These are phyloP conservation scores for Zhuliangozyma parablackwelliae DNA, from an alignment of 1,139 yeast species.

Conservation along the genomic window DNA sequence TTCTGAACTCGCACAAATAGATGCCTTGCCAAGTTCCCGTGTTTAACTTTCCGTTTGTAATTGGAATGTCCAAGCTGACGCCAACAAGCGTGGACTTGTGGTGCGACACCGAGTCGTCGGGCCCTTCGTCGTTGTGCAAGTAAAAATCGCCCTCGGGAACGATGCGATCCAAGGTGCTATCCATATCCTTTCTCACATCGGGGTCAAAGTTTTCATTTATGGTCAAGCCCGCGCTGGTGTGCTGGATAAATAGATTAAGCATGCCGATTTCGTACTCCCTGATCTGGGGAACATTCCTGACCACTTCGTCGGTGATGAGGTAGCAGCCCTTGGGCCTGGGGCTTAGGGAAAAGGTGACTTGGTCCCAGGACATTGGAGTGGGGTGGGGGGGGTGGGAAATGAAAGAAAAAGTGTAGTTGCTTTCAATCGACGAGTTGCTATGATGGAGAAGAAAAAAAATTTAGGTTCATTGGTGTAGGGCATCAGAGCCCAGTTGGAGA, in stretches of 20 bases:
- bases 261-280: conserved; percentile 58
- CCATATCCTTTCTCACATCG: conserved; percentile 69
- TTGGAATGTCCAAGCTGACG: conserved; percentile 62
- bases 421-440: background rate
- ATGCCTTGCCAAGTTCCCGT: conserved; percentile 87
- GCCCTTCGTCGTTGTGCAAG: conserved; percentile 69
- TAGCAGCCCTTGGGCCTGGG: conserved; percentile 67
- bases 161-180: conserved; percentile 54
- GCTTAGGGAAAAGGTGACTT: conserved; percentile 50
- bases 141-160: conserved; percentile 69
- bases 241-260: conserved; percentile 65
- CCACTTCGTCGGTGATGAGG: conserved; percentile 64
- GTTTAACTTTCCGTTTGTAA: conserved; percentile 60
- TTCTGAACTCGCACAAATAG: conserved; percentile 69
- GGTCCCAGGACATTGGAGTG: conserved; percentile 39
- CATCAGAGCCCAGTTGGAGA: too few species aligned
- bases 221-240: conserved; percentile 74
- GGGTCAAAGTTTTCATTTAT: conserved; percentile 79
- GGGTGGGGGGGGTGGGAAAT: background rate
- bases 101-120: conserved; percentile 84
- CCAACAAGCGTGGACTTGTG: conserved; percentile 66
- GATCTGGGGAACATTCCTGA: conserved; percentile 54
- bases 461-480: background rate
- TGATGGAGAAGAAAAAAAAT: background rate
- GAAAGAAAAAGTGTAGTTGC: background rate